Evolutionary conservation across 2,329 filamentous ascomycete species (phyloP), one percentile per base, ranked within the genome.

Genomic region (Alternaria dauci): DNA sequence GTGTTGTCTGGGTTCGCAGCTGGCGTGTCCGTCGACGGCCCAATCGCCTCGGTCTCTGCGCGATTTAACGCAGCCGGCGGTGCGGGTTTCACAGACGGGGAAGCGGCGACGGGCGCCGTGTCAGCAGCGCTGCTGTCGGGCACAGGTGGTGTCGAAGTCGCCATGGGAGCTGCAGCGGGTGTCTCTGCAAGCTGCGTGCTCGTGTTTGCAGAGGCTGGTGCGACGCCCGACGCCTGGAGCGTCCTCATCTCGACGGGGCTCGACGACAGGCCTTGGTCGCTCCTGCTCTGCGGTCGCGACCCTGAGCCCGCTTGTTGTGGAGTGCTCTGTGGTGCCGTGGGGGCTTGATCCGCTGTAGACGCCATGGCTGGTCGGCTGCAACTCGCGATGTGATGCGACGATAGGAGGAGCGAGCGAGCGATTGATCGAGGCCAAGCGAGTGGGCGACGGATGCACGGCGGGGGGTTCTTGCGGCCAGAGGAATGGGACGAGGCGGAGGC

Each of bases 11-110:
- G 76, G 56, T 79, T 77, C 9, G 74, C 71, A 9, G 76, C 76
- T 7, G 80, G 79, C 2, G 73, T 75, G 46, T 83, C 81, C 65
- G 80, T 80, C 8, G 81, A 81, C 18, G 81, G 81, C n/a, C 81
- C 81, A 55, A 83, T 81, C 50, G 80, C 80, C 71, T 82, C 81
- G 25, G 79, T 79, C 63, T 82, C 78, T 58, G 71, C 71, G 57
- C 79, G 76, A 48, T 67, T 75, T 44, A 51, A 73, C 59, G 52
- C 53, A 14, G 69, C 61, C 52, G 73, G 74, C 48, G 71, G 61
- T 7, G 71, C 52, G 20, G 64, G 64, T 54, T 71, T 73, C 18
- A 68, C 51, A 34, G 72, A 60, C 18, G 69, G 58, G 3, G 69
- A 48, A 23, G 59, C 55, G n/a, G 46, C 58, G 9, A 66, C 48